Evolutionary conservation across 495 filamentous ascomycete species (phyloP).

Genomic region (Sporormia fimetaria): DNA sequence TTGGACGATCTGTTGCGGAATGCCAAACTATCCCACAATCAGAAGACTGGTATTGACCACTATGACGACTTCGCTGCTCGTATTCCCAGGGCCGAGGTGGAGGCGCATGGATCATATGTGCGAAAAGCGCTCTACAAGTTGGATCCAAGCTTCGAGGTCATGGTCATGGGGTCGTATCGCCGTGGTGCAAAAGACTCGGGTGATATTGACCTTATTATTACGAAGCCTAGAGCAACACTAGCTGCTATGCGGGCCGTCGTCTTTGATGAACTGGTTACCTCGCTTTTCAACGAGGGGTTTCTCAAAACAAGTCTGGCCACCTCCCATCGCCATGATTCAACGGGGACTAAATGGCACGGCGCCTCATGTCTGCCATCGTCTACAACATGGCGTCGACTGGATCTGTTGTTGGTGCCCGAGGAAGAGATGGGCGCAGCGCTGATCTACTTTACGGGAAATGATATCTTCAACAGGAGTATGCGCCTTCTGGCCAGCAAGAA

Average conservation of each 20-base stretch:
- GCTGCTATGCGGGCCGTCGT: conserved; percentile 52
- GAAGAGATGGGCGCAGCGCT: conserved; percentile 76
- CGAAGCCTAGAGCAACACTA: conserved; percentile 49
- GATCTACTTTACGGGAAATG: conserved; percentile 93
- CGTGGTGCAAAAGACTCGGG: conserved; percentile 62
- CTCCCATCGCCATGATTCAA: conserved; percentile 31
- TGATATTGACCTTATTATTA: conserved; percentile 82
- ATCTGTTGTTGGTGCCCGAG: conserved; percentile 76
- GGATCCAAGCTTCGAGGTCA: conserved; percentile 55
- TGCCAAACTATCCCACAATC: conserved; percentile 58
- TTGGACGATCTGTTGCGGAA: conserved; percentile 58
- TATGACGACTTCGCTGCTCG: conserved; percentile 74
- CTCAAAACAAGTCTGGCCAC: conserved; percentile 44
- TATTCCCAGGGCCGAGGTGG: conserved; percentile 72
- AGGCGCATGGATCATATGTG: conserved; percentile 57
- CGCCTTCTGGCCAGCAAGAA: conserved; percentile 73
- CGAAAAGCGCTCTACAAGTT: conserved; percentile 47
- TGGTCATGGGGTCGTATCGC: conserved; percentile 76
- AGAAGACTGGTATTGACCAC: conserved; percentile 67
- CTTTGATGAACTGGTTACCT: conserved; percentile 49
- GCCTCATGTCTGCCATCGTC: conserved; percentile 54
- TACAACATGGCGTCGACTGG: conserved; percentile 62
- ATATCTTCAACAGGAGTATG: conserved; percentile 90
- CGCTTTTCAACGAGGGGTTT: conserved; percentile 51
- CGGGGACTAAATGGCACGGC: conserved; percentile 76